Conservation (phyloP, 2,329 filamentous ascomycete genomes). For the Lecanicillium sp. region DNA sequence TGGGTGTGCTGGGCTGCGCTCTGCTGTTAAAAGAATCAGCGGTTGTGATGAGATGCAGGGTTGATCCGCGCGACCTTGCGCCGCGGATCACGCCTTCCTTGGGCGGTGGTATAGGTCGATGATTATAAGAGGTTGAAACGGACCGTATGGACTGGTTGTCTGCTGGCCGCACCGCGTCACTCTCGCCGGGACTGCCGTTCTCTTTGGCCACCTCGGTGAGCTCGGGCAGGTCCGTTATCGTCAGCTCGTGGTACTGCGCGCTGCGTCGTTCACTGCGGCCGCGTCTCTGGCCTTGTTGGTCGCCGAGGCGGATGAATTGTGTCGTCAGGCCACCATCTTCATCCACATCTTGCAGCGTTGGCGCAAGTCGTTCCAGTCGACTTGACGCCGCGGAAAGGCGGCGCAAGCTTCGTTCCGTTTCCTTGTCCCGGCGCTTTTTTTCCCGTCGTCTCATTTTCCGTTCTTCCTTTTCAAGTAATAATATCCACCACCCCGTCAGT, state of each 20-base stretch:
- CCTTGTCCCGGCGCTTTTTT: constrained; percentile 76
- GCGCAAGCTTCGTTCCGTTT: constrained; percentile 72
- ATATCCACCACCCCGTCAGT: constrained; percentile 91
- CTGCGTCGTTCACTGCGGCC: constrained; percentile 75
- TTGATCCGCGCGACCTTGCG: constrained; percentile 72
- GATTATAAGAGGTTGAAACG: constrained; percentile 68
- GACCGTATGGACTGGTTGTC: constrained; percentile 75
- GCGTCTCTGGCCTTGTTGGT: constrained; percentile 52
- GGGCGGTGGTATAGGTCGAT: constrained; percentile 72
- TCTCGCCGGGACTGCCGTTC: constrained; percentile 37
- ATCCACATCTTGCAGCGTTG: constrained; percentile 69
- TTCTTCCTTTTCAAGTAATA: constrained; percentile 90
- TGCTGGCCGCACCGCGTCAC: constrained; percentile 53
- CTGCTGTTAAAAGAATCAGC: constrained; percentile 39
- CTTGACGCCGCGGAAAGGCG: constrained; percentile 86
- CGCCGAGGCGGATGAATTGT: constrained; percentile 36
- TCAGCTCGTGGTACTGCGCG: constrained; percentile 57
- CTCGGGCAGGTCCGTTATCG: constrained; percentile 68
- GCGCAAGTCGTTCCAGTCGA: constrained; percentile 73
- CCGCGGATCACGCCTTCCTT: constrained; percentile 69
- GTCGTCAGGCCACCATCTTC: constrained; percentile 59
- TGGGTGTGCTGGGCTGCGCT: constrained; percentile 23
- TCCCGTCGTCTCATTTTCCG: constrained; percentile 77
- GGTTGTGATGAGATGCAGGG: constrained; percentile 75
- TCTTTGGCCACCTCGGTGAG: constrained; percentile 57